Percentiles rank a stretch among this genome's conserved stretches.
Conservation (phyloP, 148 eudicot species). For the Nepenthes mirabilis region DNA sequence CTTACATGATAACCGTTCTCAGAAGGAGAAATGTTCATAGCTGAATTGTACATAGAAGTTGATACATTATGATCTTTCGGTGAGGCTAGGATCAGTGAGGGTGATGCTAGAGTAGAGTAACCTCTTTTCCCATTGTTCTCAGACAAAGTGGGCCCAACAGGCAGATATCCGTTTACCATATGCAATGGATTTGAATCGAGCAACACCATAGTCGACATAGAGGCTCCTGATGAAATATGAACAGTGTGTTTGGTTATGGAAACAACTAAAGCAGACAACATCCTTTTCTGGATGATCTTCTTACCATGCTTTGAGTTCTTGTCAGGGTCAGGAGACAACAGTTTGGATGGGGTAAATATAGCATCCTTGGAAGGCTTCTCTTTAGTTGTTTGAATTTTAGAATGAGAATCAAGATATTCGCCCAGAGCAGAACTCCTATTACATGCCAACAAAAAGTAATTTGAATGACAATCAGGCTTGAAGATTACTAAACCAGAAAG, state of each 20-base stretch:
- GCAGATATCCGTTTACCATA: constrained; percentile 16
- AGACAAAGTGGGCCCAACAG: constrained; percentile 9
- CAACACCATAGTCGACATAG: constrained; percentile 9
- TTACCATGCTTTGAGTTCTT: constrained; percentile 23
- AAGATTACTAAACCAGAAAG: no score
- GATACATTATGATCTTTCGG: constrained; percentile 11
- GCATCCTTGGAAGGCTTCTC: constrained; percentile 25
- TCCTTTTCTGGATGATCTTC: constrained; percentile 1
- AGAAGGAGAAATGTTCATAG: constrained; percentile 29
- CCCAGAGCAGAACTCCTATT: constrained; percentile 14
- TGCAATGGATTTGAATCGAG: neutral
- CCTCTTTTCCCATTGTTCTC: constrained; percentile 24
- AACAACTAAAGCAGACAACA: neutral
- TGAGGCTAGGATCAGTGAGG: constrained; percentile 25
- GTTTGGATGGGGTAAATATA: constrained; percentile 2
- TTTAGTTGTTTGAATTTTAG: constrained; percentile 18
- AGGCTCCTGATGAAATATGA: constrained; percentile 23
- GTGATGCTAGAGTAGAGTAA: constrained; percentile 18
- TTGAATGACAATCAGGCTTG: neutral
- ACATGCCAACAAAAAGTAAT: constrained; percentile 1
- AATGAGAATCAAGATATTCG: constrained; percentile 15
- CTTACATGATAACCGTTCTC: constrained; percentile 41
- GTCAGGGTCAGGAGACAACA: constrained; percentile 17
- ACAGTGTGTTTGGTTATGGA: constrained; percentile 5
- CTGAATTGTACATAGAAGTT: constrained; percentile 17